Conservation (phyloP, 345 rosid genomes). For the Rhodamnia argentea region DNA sequence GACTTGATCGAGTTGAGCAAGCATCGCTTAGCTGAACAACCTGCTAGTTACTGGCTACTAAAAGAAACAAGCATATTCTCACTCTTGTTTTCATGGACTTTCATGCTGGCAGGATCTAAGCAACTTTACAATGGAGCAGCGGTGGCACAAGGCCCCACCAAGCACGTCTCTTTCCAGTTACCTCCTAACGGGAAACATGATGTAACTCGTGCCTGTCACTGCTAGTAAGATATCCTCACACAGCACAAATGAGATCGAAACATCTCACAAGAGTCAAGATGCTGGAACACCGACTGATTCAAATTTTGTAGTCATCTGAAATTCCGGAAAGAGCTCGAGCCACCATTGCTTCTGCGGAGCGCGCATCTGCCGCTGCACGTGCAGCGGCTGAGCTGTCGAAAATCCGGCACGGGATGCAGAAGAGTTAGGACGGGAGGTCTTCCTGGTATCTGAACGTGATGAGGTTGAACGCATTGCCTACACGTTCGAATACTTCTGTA, state of each 20-base stretch:
- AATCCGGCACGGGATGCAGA: slow-evolving; percentile 27
- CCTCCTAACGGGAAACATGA: slow-evolving; percentile 30
- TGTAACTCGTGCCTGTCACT: slow-evolving; percentile 9
- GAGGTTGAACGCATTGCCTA: neutral
- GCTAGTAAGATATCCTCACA: neutral
- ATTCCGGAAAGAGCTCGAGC: slow-evolving; percentile 72
- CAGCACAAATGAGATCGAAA: slow-evolving; percentile 18
- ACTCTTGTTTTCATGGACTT: neutral
- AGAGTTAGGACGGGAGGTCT: neutral
- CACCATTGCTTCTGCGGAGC: slow-evolving; percentile 77
- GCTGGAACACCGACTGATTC: slow-evolving; percentile 6
- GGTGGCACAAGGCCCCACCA: slow-evolving; percentile 18
- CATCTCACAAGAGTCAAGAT: slow-evolving; percentile 9
- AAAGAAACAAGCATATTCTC: neutral
- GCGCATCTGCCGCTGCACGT: slow-evolving; percentile 72
- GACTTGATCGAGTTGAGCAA: neutral
- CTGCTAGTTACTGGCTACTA: neutral
- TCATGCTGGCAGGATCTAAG: slow-evolving; percentile 58
- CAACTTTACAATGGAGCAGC: slow-evolving; percentile 28
- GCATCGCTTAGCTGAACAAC: neutral
- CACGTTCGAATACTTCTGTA: neutral
- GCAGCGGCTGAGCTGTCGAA: slow-evolving; percentile 76
- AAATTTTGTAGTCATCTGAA: slow-evolving; percentile 32
- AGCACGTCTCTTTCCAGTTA: slow-evolving; percentile 20
- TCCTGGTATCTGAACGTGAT: neutral